Evolutionary conservation across 2,329 filamentous ascomycete species (phyloP), one percentile per base, ranked within the genome.

Genomic region (Seiridium unicorne): DNA sequence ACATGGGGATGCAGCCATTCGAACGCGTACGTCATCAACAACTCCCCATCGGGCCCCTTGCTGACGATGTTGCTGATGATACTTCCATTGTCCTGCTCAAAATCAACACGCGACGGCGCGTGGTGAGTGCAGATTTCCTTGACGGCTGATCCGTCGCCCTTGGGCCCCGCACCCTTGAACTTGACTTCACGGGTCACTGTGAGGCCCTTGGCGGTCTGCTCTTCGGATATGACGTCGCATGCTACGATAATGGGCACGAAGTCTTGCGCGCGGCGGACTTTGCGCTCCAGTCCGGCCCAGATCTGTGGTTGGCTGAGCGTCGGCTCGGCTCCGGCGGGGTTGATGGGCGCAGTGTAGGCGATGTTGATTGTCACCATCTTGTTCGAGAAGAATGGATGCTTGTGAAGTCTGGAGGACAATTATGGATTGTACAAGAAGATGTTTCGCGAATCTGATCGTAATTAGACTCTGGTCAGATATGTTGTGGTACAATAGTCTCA

Each of bases 211-310:
- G 63, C 67, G 1, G 63, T 58, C 5, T 57, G 59, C 9, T 70
- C 66, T 44, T 75, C 72, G 4, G 65, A 64, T 3, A 75, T 35
- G 3, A 77, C 68, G 44, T 68, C 60, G 64, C 73, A 74, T 6
- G 61, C 57, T 1, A 63, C 61, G 54, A 77, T 76, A n/a, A 71
- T 69, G 1, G 75, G 69, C 10, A 77, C 72, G 38, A 77, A 77
- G 44, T 76, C 73, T 8, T 75, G 62, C 3, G 74, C 70, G 4
- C 60, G 63, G 2, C 66, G 67, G n/a, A 74, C 73, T 59, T 77
- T 76, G 62, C 70, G 68, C 66, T 72, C 62, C 5, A 77, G 70
- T 1, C 74, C 75, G 1, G 68, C 64, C 74, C 74, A 77, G 59
- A 74, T 63, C 53, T 77, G 74, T 0, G 64, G 31, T 44, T 66